Evolutionary conservation across 371 early-diverging fungal genomes (phyloP), one percentile per base, ranked within the genome.

Genomic region (Fennellomyces sp.): DNA sequence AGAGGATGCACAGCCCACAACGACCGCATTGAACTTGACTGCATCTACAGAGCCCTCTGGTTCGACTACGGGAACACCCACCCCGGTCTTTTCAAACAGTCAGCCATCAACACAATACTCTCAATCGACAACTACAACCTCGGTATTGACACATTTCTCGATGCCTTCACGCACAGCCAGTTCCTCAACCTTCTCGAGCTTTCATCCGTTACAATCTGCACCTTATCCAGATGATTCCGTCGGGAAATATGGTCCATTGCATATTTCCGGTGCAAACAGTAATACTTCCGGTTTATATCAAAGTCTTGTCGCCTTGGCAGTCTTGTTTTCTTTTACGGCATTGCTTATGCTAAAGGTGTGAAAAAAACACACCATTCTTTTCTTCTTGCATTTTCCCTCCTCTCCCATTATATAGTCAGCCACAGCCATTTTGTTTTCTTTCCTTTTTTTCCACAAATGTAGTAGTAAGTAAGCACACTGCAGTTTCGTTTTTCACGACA

Each of bases 151-250:
- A 7, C 72, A 76, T 60, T 63, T 65, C 45, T 58, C 70, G 12
- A 64, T 55, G 36, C 63, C 59, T 15, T 26, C 25, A 26, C 51
- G 25, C 54, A 61, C 55, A 26, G 66, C 69, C 3, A 71, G 63
- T 23, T 61, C 66, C 5, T 71, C 73, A 0, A 53, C 55, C 0
- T 33, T 56, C 17, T 76, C 76, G 1, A 73, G 69, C 11, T 61
- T 60, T 13, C 67, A 58, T 28, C 75, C 75, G 13, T 64, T 73
- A 21, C 69, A 65, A 41, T 72, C 78, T 0, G 78, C 78, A 26
- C 78, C 78, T 28, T 60, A 63, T 30, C 78, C 78, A 21, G 78
- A 78, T 45, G 78, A 78, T 61, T 65, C 78, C 1, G 60, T 75
- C 52, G 78, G 78, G 15, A 70, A 78, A 52, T 61, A 75, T 38